Conservation (phyloP, 768 basidiomycete genomes). For the Clitopilus hobsonii region DNA sequence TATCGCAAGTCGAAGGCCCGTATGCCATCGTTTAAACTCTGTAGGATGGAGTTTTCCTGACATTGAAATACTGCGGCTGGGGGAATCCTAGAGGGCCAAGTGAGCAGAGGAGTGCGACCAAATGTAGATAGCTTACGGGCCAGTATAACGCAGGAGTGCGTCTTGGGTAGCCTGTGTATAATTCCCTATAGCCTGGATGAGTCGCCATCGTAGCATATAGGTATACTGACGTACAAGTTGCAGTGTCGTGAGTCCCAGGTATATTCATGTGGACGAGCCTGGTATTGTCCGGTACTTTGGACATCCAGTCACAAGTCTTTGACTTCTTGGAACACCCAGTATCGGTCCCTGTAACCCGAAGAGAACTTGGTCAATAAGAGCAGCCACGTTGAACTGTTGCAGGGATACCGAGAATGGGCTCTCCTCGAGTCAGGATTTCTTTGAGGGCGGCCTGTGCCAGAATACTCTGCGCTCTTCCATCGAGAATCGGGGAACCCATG, state of each 20-base stretch:
- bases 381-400: neutral
- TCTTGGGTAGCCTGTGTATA: slow-evolving; percentile 38
- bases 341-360: slow-evolving; percentile 24
- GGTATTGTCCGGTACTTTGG: slow-evolving; percentile 34
- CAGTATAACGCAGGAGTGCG: slow-evolving; percentile 37
- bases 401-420: slow-evolving; percentile 29
- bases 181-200: slow-evolving; percentile 37
- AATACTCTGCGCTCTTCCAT: slow-evolving; percentile 4
- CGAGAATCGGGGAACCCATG: neutral
- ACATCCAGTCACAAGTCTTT: slow-evolving; percentile 43
- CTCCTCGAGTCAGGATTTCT: slow-evolving; percentile 24
- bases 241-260: slow-evolving; percentile 48
- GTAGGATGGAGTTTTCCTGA: slow-evolving; percentile 41
- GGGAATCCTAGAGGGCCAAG: slow-evolving; percentile 21
- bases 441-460: slow-evolving; percentile 20
- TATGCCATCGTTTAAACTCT: slow-evolving; percentile 43
- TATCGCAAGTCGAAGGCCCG: slow-evolving; percentile 46
- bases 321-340: slow-evolving; percentile 25
- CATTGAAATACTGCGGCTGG: slow-evolving; percentile 31
- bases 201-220: no score
- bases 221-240: slow-evolving; percentile 43
- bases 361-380: neutral
- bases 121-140: slow-evolving; percentile 32
- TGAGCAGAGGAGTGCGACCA: neutral
- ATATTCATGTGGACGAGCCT: slow-evolving; percentile 43